These are phyloP conservation scores for Cornus kousa DNA, from an alignment of 148 eudicot genomes.

Conservation along the genomic window DNA sequence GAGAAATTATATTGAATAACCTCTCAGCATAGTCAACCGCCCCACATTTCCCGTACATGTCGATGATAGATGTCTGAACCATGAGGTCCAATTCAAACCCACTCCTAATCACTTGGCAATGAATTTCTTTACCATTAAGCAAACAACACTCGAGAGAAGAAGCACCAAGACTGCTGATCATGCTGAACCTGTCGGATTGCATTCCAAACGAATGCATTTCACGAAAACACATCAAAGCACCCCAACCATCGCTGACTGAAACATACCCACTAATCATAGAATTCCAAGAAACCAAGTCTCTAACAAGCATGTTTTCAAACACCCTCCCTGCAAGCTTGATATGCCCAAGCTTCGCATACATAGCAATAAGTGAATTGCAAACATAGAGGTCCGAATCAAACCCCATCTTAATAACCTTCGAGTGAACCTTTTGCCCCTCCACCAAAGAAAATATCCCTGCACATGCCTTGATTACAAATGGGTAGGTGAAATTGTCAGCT, in stretches of 20 bases:
- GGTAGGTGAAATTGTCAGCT: conserved; percentile 67
- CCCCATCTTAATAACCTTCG: conserved; percentile 55
- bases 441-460: conserved; percentile 35
- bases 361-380: conserved; percentile 54
- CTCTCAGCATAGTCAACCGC: conserved; percentile 47
- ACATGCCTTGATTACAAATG: conserved; percentile 77
- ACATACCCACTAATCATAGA: conserved; percentile 71
- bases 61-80: conserved; percentile 62
- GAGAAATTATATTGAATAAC: conserved; percentile 28
- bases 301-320: conserved; percentile 44
- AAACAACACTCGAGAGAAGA: conserved; percentile 44
- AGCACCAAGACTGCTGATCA: conserved; percentile 54
- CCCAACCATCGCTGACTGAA: conserved; percentile 45
- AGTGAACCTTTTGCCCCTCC: conserved; percentile 56
- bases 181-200: conserved; percentile 54
- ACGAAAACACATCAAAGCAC: conserved; percentile 36
- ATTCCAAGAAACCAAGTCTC: conserved; percentile 81
- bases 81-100: conserved; percentile 42
- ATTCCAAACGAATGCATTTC: conserved; percentile 41
- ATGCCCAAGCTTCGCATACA: conserved; percentile 64
- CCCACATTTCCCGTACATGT: conserved; percentile 74
- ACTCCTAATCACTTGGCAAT: conserved; percentile 45
- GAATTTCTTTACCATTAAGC: conserved; percentile 61
- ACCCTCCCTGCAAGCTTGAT: conserved; percentile 44
- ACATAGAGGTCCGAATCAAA: conserved; percentile 45